Evolutionary conservation across 495 filamentous ascomycete genomes (phyloP).

Genomic region (Aspergillus nanangensis): DNA sequence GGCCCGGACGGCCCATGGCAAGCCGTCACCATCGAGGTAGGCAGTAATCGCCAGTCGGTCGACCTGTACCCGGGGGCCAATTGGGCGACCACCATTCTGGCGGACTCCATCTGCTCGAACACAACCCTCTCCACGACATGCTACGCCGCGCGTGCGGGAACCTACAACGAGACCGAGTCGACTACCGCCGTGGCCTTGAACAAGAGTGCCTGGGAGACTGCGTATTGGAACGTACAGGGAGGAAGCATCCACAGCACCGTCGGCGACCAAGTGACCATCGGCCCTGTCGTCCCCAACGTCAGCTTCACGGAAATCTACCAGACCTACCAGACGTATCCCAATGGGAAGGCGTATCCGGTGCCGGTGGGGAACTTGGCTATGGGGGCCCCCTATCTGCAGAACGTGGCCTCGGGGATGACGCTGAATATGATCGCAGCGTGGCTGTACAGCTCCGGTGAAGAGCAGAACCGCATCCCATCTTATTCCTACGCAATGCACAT

Average conservation of each 20-base stretch:
- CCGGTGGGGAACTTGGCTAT: slow-evolving; percentile 7
- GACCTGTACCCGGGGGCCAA: slow-evolving; percentile 9
- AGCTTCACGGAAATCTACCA: slow-evolving; percentile 9
- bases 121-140: slow-evolving; percentile 8
- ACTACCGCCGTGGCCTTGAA: not conserved
- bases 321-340: slow-evolving; percentile 16
- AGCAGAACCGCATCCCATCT: slow-evolving; percentile 27
- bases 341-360: slow-evolving; percentile 6
- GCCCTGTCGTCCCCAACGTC: slow-evolving; percentile 5
- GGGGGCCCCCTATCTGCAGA: not conserved
- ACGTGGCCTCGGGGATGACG: not conserved
- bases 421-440: slow-evolving; percentile 2
- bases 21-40: slow-evolving; percentile 7
- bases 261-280: not conserved
- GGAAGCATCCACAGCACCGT: not conserved
- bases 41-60: slow-evolving; percentile 7
- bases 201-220: slow-evolving; percentile 2
- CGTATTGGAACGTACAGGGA: not conserved
- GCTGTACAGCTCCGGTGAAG: not conserved
- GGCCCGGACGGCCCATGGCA: slow-evolving; percentile 18
- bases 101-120: slow-evolving; percentile 9
- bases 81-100: slow-evolving; percentile 6
- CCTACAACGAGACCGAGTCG: slow-evolving; percentile 5
- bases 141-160: slow-evolving; percentile 8
- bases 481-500: slow-evolving; percentile 52